phyloP scores from a whole-genome alignment of 2,329 filamentous ascomycete species.

The Calonectria leucothoes region DNA sequence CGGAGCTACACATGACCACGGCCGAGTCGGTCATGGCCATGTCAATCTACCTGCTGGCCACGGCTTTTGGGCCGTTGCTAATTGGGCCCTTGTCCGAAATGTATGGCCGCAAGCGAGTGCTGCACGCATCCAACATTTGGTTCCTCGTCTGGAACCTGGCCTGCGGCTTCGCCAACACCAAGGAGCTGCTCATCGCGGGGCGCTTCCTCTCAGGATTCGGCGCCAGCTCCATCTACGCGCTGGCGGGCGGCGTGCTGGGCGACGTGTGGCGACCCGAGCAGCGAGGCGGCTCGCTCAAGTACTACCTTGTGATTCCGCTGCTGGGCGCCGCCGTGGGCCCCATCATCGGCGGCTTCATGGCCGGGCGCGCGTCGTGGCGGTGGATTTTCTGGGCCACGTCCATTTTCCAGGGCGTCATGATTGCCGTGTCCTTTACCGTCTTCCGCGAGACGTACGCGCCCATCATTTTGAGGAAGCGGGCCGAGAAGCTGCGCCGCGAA shows the following conservation, averaged over 20 bases:
- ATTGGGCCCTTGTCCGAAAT: constrained; percentile 60
- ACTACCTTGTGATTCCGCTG: constrained; percentile 53
- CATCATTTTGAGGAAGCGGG: constrained; percentile 48
- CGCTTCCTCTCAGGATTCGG: constrained; percentile 62
- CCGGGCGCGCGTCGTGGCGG: constrained; percentile 51
- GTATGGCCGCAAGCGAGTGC: constrained; percentile 56
- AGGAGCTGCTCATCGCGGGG: constrained; percentile 55
- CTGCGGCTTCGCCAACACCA: constrained; percentile 54
- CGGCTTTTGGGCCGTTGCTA: constrained; percentile 56
- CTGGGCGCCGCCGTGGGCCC: constrained; percentile 52
- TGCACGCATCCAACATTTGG: constrained; percentile 58
- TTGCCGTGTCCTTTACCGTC: constrained; percentile 44
- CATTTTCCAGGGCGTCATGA: constrained; percentile 53
- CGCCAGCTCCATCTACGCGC: constrained; percentile 56
- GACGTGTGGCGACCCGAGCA: constrained; percentile 60
- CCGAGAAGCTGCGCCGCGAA: constrained; percentile 45
- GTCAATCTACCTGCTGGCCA: constrained; percentile 57
- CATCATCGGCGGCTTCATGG: constrained; percentile 55
- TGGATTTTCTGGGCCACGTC: constrained; percentile 61
- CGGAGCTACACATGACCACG: constrained; percentile 62
- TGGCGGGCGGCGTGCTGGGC: constrained; percentile 59
- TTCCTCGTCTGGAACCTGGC: constrained; percentile 63
- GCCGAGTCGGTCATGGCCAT: constrained; percentile 60
- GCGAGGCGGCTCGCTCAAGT: constrained; percentile 53
- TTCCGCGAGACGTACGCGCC: constrained; percentile 55